Base-by-base conservation (phyloP, 345 rosid genomes). In the Trapa incisa region DNA sequence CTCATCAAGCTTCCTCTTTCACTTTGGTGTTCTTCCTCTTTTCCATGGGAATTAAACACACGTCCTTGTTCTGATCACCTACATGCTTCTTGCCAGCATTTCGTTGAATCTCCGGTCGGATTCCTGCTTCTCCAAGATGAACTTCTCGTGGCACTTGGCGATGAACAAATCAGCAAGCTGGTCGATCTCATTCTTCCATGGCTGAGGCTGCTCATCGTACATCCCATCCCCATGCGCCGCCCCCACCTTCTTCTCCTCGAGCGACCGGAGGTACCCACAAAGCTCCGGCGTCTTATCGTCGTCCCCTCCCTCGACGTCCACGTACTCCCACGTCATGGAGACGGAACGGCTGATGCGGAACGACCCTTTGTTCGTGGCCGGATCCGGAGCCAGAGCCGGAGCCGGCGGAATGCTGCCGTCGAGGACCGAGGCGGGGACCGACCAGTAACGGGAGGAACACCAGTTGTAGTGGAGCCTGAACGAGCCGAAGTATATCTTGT, bases 41-140 rank as follows among this genome's bases (percentile, higher is more conserved):
- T 4, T 8, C 43, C 43, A 8, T 41, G 6, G 43, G 7, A 8
- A 41, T 22, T 22, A 22, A 22, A 22, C 29, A 22, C 29, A 22
- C 29, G 43, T 4, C 43, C 9, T 45, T 13, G 11, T n/a, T 58
- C 63, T 36, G 29, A 22, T 22, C 29, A 22, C 32, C 81, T 82
- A 85, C 67, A 81, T 65, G 80, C 90, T 82, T 82, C 86, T 84
- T 1, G 87, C 86, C 65, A 90, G 76, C 92, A 78, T 87, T 41
- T 87, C 92, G 48, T 90, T 90, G 64, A 81, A 93, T 80, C 92
- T 88, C 83, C 98, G 88, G 68, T 85, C 80, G 1, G 98, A 93
- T 76, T 93, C 98, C 68, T 85, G 89, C 82, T 93, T 93, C 96
- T 90, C 98, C 82, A 90, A 70, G 70, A 70, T 75, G 76, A 90